A percentile compares a stretch with the other conserved stretches of the same genome.
phyloP scores from a whole-genome alignment of 768 basidiomycete genomes.

The Suillus cothurnatus region DNA sequence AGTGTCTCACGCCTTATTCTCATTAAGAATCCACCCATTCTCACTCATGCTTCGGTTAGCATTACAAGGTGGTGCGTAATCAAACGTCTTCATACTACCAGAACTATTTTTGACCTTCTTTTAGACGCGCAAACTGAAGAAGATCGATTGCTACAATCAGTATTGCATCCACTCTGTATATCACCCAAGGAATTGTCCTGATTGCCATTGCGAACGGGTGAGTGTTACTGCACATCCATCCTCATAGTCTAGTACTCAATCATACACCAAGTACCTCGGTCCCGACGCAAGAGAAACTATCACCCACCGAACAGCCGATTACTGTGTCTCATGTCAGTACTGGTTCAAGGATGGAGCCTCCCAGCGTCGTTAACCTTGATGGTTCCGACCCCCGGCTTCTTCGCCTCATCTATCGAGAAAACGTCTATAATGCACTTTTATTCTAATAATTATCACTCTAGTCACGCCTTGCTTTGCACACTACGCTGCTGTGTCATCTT shows the following conservation, averaged over 20 bases:
- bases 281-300: slow-evolving; percentile 70
- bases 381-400: slow-evolving; percentile 9
- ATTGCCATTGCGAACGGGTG: slow-evolving; percentile 48
- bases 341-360: slow-evolving; percentile 54
- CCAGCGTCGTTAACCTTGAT: slow-evolving; percentile 33
- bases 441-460: slow-evolving; percentile 31
- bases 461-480: slow-evolving; percentile 17
- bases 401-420: slow-evolving; percentile 4
- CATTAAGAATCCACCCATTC: not conserved
- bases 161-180: slow-evolving; percentile 43
- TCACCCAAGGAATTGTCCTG: slow-evolving; percentile 43
- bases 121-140: slow-evolving; percentile 37
- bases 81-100: slow-evolving; percentile 39
- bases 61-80: slow-evolving; percentile 69
- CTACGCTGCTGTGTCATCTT: slow-evolving; percentile 21
- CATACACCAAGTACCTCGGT: slow-evolving; percentile 57
- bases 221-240: slow-evolving; percentile 20
- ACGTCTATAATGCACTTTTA: slow-evolving; percentile 18
- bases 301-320: slow-evolving; percentile 50
- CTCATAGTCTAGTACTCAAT: slow-evolving; percentile 6
- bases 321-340: slow-evolving; percentile 59
- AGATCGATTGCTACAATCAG: slow-evolving; percentile 36
- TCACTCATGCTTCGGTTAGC: slow-evolving; percentile 38
- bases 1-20: slow-evolving; percentile 29
- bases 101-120: slow-evolving; percentile 18